Base-by-base conservation (phyloP, 306 rosid genomes). In the Oemleria cerasiformis region DNA sequence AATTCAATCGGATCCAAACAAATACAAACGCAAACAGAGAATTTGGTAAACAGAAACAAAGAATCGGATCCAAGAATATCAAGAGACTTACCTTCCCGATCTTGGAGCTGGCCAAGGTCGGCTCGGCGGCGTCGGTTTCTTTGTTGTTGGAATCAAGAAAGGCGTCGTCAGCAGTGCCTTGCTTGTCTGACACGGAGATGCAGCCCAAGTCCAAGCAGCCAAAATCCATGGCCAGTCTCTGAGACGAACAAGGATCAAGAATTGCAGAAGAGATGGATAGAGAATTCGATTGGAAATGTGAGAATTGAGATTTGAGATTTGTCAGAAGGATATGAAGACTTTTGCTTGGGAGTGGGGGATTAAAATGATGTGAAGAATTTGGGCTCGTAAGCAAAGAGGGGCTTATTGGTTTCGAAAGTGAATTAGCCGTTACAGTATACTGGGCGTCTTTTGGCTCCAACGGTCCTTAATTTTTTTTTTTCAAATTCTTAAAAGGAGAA, bases 131-230 rank as follows among this genome's bases (percentile, higher is more conserved):
- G 20, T 67, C 68, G 67, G 76, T 76, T 14, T 72, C 72, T 70
- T 68, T 78, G 58, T 65, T 69, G 21, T 79, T 78, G 13, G 87
- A 83, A 15, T n/a, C 75, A 63, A 68, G 16, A 77, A 21, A 43
- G 25, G 79, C 4, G 49, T 71, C 75, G 2, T 13, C 30, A 6
- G 63, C 11, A 30, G 3, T 30, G 74, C 66, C 44, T 36, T 25
- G 79, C 67, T 74, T 76, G 72, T 82, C 79, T 5, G 84, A 65
- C 48, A 77, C 70, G 12, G 90, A 65, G 63, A 70, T 50, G 71
- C 84, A 80, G 9, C 83, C 80, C 58, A 82, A 77, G 74, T 87
- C 88, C 66, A 82, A 80, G 74, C 83, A 83, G 39, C 81, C 85
- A 34, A 84, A 83, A 72, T 90, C 97, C 98, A 90, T 88, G 7